Base-by-base conservation (phyloP, 225 moss, liverwort and hornwort genomes). In the Asterella californica region DNA sequence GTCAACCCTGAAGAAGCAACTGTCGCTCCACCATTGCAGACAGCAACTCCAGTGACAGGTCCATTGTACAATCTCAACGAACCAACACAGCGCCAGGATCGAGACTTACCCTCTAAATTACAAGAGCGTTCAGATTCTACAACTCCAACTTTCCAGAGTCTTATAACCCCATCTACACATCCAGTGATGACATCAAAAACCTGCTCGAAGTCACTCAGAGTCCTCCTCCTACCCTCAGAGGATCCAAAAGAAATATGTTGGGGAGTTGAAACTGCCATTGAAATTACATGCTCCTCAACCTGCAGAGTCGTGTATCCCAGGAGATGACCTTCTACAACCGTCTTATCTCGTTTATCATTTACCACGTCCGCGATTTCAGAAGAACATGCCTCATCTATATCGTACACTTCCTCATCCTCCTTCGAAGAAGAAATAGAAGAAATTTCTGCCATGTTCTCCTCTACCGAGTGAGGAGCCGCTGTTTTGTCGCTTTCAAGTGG, bases 101-200 rank as follows among this genome's bases (percentile, higher is more conserved):
- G 72, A 66, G 84, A 74, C 72, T 79, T 79, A 83, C 77, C 79
- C 53, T 54, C 69, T 59, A 83, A 81, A 77, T 76, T 32, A 75
- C 38, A 48, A 47, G 81, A 81, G 62, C 72, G 76, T 48, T 70
- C 77, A 29, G 72, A 73, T 79, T 62, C 47, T 38, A 74, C 68
- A 84, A 85, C 79, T 76, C 80, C 81, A 68, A 88, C 76, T 84
- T 92, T 91, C 86, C 90, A 99, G 59, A 94, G 77, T 79, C 90
- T 87, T 69, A 95, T 14, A 59, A 83, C 85, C 77, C 97, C 97
- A 82, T 99, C 94, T 83, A 88, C 84, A 81, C 92, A 90, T 37
- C 97, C 97, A 60, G 89, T 89, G 84, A 99, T 80, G 62, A 99
- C 54, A 73, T 95, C 91, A 83, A 84, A 95, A 8, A 88, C 77